Evolutionary conservation across 2,329 filamentous ascomycete genomes (phyloP).

Genomic region (Colletotrichum sp.): DNA sequence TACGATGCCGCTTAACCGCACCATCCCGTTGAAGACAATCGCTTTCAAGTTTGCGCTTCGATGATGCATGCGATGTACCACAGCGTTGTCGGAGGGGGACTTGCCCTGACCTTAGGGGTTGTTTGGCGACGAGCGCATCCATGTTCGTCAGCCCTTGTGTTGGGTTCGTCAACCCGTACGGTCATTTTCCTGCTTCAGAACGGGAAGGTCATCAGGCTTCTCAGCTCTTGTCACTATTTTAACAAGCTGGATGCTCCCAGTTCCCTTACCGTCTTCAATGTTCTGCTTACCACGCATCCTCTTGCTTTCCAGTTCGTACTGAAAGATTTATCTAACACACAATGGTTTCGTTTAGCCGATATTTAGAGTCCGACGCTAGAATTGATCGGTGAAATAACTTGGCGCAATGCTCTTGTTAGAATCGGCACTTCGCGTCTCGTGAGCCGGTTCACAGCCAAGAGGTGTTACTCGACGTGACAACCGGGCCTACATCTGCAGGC

Average conservation of each 20-base stretch:
- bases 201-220: accelerated
- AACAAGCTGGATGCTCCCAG: not conserved
- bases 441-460: not conserved
- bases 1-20: not conserved
- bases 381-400: not conserved
- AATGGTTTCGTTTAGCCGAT: not conserved
- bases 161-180: not conserved
- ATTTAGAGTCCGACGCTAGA: accelerated
- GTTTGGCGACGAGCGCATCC: not conserved
- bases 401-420: not conserved
- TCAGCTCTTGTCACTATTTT: not conserved
- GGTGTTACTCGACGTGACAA: not conserved
- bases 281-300: no score
- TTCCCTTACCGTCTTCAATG: no score
- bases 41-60: not conserved
- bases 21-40: not conserved
- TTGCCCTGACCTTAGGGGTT: not conserved
- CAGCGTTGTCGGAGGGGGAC: not conserved
- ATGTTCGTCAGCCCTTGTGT: not conserved
- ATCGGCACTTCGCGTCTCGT: not conserved
- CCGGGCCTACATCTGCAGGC: no score
- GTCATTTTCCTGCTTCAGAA: not conserved
- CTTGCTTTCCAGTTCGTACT: not conserved
- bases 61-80: not conserved
- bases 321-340: not conserved